Conservation (phyloP, 106 monocot species). For the Agapanthus africanus region DNA sequence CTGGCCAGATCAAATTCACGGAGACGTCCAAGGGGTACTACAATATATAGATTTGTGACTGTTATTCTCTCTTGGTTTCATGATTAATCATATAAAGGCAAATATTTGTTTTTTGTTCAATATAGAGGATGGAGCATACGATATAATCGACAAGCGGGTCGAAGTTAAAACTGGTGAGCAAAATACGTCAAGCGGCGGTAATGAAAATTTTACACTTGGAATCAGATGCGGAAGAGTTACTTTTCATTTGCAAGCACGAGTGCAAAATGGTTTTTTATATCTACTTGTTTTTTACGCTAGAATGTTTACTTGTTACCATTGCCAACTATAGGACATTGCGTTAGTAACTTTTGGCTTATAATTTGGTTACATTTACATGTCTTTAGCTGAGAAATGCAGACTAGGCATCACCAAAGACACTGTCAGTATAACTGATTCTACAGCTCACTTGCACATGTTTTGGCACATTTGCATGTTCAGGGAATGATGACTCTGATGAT, state of each 20-base stretch:
- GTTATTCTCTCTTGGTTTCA: neutral
- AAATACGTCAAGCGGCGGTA: slow-evolving; percentile 40
- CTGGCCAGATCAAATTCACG: slow-evolving; percentile 89
- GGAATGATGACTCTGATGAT: slow-evolving; percentile 66
- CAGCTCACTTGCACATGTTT: slow-evolving; percentile 56
- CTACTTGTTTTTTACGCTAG: neutral
- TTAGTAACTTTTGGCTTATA: neutral
- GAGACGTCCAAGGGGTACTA: slow-evolving; percentile 44
- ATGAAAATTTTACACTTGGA: slow-evolving; percentile 11
- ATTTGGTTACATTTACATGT: slow-evolving; percentile 9
- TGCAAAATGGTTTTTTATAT: neutral
- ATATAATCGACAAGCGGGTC: slow-evolving; percentile 57
- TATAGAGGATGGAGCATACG: slow-evolving; percentile 53
- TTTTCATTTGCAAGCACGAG: neutral
- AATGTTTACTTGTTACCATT: too few relatives aligned
- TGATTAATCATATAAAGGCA: neutral
- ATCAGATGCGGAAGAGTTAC: slow-evolving; percentile 1
- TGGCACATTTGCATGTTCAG: slow-evolving; percentile 57
- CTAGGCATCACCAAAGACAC: slow-evolving; percentile 23
- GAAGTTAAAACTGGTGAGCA: slow-evolving; percentile 29
- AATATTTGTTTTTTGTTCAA: neutral
- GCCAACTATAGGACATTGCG: neutral
- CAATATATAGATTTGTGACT: slow-evolving; percentile 2
- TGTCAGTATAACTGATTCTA: slow-evolving; percentile 22
- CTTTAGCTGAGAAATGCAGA: slow-evolving; percentile 14